Evolutionary conservation across 371 early-diverging fungal genomes (phyloP).

Genomic region (Entomophthora muscae): DNA sequence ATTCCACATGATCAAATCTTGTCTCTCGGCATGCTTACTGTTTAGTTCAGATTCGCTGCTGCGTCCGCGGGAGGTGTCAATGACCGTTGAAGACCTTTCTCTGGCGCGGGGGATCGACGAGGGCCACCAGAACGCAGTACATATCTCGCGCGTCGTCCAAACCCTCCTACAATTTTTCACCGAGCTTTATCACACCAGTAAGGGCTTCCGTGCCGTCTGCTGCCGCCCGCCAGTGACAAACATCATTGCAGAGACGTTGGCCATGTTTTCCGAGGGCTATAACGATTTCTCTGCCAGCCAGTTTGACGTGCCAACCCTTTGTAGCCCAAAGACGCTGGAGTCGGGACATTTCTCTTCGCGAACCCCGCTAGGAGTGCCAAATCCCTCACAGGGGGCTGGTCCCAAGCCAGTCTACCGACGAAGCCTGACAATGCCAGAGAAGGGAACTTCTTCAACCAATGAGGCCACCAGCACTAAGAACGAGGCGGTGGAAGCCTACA

Average conservation of each 20-base stretch:
- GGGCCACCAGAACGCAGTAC: neutral
- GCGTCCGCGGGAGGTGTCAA: slow-evolving; percentile 6
- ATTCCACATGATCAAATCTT: slow-evolving; percentile 21
- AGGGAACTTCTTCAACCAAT: neutral
- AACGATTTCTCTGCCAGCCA: no score
- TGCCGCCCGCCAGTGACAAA: slow-evolving; percentile 13
- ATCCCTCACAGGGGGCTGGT: no score
- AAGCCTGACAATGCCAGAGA: neutral
- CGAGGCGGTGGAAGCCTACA: slow-evolving; percentile 19
- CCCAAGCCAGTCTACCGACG: neutral
- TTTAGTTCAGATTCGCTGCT: slow-evolving; percentile 12
- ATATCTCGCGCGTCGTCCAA: slow-evolving; percentile 14
- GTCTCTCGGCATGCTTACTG: slow-evolving; percentile 12
- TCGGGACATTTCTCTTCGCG: no score
- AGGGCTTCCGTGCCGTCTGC: slow-evolving; percentile 34
- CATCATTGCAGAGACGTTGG: neutral
- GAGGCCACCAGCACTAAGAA: neutral
- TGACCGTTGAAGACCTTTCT: neutral
- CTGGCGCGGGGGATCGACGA: neutral
- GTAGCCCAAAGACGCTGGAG: no score
- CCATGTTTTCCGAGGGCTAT: neutral
- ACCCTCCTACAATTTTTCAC: slow-evolving; percentile 30
- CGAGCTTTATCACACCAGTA: slow-evolving; percentile 28
- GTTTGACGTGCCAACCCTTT: no score
- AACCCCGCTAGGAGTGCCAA: no score